Conservation (phyloP, 306 rosid genomes). For the Inga leiocalycina region DNA sequence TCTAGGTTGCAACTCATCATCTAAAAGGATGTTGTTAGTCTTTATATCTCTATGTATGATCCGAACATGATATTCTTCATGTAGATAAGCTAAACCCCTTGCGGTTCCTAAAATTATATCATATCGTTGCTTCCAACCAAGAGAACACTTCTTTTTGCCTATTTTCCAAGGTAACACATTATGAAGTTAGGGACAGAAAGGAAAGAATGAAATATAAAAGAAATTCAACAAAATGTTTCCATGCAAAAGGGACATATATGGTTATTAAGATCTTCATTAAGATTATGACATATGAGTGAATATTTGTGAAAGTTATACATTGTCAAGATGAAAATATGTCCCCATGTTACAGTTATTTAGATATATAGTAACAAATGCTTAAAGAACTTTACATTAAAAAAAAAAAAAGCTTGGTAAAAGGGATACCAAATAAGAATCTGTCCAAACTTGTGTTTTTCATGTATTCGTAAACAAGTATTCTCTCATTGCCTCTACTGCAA, state of each 20-base stretch:
- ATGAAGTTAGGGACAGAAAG: neutral
- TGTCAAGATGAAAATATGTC: neutral
- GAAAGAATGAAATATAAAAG: neutral
- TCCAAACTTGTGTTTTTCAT: neutral
- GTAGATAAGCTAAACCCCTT: constrained; percentile 62
- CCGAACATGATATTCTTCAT: constrained; percentile 62
- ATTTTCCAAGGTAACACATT: neutral
- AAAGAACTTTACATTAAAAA: no score
- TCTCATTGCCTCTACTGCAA: neutral
- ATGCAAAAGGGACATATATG: neutral
- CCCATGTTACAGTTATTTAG: neutral
- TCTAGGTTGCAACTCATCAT: no score
- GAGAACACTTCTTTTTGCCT: constrained; percentile 42
- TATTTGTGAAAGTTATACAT: neutral
- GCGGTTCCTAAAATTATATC: constrained; percentile 52
- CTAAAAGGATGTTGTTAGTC: no score
- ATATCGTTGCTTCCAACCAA: neutral
- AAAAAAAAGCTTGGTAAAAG: no score
- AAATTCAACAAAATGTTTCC: neutral
- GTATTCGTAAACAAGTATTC: neutral
- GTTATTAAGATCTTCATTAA: neutral
- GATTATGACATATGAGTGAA: neutral
- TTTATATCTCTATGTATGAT: no score
- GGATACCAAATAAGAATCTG: neutral
- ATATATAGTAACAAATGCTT: neutral